These are phyloP conservation scores for Verticillium isaacii DNA, from an alignment of 2,329 filamentous ascomycete genomes.

Conservation along the genomic window DNA sequence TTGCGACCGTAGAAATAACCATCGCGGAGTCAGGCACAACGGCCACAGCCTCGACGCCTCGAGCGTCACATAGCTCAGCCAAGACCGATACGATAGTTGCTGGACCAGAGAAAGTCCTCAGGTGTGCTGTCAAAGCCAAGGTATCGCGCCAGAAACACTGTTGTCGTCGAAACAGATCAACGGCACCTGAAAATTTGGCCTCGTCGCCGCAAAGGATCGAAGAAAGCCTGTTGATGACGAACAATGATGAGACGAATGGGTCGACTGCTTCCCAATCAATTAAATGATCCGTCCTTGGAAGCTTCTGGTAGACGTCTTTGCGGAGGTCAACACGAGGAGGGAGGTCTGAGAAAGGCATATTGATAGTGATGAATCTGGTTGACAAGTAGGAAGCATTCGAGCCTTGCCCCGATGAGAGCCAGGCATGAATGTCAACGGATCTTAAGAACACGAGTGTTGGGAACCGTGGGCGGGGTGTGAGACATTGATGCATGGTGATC, in stretches of 20 bases:
- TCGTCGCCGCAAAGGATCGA: neutral
- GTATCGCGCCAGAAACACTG: constrained; percentile 10
- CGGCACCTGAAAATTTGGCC: neutral
- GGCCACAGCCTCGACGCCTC: neutral
- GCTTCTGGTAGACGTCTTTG: constrained; percentile 7
- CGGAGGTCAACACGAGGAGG: constrained; percentile 7
- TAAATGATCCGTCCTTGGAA: neutral
- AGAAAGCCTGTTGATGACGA: neutral
- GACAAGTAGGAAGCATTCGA: too few species aligned
- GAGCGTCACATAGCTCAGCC: neutral
- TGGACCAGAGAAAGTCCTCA: constrained; percentile 7
- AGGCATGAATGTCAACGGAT: neutral
- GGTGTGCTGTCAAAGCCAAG: constrained; percentile 8
- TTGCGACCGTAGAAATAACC: constrained; percentile 4
- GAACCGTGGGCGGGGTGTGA: neutral
- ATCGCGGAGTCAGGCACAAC: neutral
- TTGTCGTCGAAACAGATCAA: neutral
- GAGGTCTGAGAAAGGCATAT: constrained; percentile 5
- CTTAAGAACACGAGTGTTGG: neutral
- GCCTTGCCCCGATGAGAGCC: too few species aligned
- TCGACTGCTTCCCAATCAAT: constrained; percentile 4
- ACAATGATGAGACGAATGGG: neutral
- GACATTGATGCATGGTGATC: neutral
- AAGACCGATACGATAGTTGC: neutral
- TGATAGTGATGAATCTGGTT: neutral